A percentile compares a stretch with the other conserved stretches of the same genome.
Conservation (phyloP, 179 eudicot genomes). For the Beta lomatogona region DNA sequence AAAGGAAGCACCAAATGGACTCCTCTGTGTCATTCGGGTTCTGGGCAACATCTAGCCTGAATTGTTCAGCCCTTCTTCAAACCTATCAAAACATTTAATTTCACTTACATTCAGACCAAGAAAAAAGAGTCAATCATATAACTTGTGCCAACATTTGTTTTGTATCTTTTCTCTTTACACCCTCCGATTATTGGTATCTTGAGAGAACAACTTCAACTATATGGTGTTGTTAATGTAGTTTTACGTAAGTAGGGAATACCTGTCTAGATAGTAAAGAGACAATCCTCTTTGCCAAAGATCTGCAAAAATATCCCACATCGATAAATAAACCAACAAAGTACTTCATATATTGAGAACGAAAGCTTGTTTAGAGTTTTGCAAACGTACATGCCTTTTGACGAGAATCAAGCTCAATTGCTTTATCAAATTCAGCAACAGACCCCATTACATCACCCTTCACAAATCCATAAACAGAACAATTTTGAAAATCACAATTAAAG, state of each 20-base stretch:
- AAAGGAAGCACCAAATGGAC: conserved; percentile 46
- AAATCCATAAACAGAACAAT: background rate
- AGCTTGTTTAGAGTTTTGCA: background rate
- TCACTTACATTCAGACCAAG: background rate
- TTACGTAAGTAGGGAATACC: conserved; percentile 40
- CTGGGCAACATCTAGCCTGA: conserved; percentile 40
- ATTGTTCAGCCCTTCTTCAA: conserved; percentile 41
- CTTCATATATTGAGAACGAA: too few relatives aligned
- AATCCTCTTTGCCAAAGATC: conserved; percentile 99
- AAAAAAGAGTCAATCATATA: background rate
- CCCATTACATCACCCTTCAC: conserved; percentile 86
- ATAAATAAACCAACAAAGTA: background rate
- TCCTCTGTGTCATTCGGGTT: conserved; percentile 45
- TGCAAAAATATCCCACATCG: conserved; percentile 26
- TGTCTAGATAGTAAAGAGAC: conserved; percentile 85
- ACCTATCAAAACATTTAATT: conserved; percentile 19
- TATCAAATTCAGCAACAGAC: conserved; percentile 77
- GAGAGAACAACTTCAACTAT: background rate
- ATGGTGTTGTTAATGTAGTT: background rate
- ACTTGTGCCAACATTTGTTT: background rate
- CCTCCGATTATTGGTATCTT: background rate
- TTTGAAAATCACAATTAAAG: background rate
- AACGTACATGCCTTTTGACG: conserved; percentile 93
- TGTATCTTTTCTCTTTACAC: background rate
- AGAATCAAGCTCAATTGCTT: conserved; percentile 85